Evolutionary conservation across 805 yeast genomes (phyloP), one percentile per base, ranked within the genome.

Genomic region (Sporopachydermia lactativora): DNA sequence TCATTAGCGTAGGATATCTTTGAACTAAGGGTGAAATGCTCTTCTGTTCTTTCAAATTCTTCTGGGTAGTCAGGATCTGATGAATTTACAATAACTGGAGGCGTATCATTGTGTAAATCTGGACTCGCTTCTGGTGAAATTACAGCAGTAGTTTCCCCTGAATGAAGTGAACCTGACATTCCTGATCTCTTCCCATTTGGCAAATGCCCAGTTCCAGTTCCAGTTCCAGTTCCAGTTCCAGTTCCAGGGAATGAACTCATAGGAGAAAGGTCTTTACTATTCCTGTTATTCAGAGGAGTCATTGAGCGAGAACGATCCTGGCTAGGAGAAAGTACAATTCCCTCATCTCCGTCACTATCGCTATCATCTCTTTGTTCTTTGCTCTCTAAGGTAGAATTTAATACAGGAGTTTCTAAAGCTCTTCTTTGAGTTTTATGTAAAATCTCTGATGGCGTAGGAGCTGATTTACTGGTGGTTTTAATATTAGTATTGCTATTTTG

Each of bases 21-120:
- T 16, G 57, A 53, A 17, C 58, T 53, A 42, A 53, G 44, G n/a
- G 57, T 49, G 19, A 53, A 43, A 18, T 42, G 49, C 4, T 52
- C 45, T 6, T 45, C 41, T 11, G 43, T 38, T 24, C 31, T 41
- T 41, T 16, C 45, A 35, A 34, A 36, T 28, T 28, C 19, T 44
- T 17, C 39, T 34, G 4, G 31, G n/a, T 24, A 24, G 31, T 24
- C 31, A n/a, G 31, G 31, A n/a, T 24, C 31, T 24, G 31, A 24
- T 24, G 31, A 24, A n/a, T 24, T 24, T 24, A 24, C 31, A 24
- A 24, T 24, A 8, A 24, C 8, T 24, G 31, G 31, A 8, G n/a
- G n/a, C 8, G 8, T n/a, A 24, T 24, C 31, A n/a, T n/a, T n/a
- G n/a, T n/a, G n/a, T n/a, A n/a, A n/a, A 24, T 24, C 31, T 24